Base-by-base conservation (phyloP, 177 flowering plant species). In the Vitis hybrid region DNA sequence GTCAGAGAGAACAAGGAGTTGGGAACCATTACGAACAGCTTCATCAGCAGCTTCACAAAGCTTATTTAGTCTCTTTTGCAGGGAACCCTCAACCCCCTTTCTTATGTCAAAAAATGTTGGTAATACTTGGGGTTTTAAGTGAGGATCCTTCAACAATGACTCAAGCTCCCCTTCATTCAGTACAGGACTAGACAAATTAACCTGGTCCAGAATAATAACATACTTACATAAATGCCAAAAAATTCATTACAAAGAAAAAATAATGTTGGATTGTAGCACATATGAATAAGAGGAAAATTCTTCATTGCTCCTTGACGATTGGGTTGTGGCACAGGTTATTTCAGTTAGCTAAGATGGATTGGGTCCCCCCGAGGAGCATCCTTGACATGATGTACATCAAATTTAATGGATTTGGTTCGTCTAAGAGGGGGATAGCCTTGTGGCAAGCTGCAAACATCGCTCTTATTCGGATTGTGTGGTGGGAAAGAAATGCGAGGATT, bases 21-120 rank as follows among this genome's bases (percentile, higher is more conserved):
- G 97, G 20, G 91, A 92, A 81, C 98, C 99, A 85, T 82, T 92
- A 73, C 95, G 84, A 74, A 96, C 99, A 80, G 98, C 99, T 75
- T 93, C 99, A 80, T 96, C 99, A 72, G 98, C 98, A 59, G 86
- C 91, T 79, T 89, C 99, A 86, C 99, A 94, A 33, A 96, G 90
- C 77, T 74, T 84, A 63, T 77, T 51, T 16, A 96, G 70, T 48
- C 82, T 80, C 82, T 74, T 88, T 64, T 89, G 88, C 79, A 96
- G 72, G 63, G 99, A 93, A 74, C 98, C 95, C 60, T 93, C 98
- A 68, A 94, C 76, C 51, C 99, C 99, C 80, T 89, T 94, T 62
- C 89, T 77, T 60, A 96, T 90, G 75, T 96, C 94, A 87, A 93
- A 96, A 82, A 90, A 96, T 73, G 90, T 87, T 7, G 87, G 90